A percentile compares a stretch with the other conserved stretches of the same genome.
These are phyloP conservation scores for Pilatotrama ljubarskyi DNA, from an alignment of 768 basidiomycete species.

Conservation along the genomic window DNA sequence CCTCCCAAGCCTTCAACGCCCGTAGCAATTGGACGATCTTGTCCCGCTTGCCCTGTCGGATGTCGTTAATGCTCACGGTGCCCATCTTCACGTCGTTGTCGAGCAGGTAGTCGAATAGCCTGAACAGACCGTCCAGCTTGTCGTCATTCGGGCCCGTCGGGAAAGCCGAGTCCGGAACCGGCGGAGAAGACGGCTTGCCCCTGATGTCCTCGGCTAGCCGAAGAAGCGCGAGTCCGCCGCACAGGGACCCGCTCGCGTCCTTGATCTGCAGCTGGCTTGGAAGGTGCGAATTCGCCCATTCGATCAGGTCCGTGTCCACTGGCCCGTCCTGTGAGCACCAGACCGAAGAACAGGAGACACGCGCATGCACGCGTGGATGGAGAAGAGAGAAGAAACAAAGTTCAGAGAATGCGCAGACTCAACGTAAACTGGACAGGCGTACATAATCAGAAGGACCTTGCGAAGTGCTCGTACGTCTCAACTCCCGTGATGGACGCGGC, in stretches of 20 bases:
- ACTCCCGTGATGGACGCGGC: constrained; percentile 68
- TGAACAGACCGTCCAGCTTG: constrained; percentile 84
- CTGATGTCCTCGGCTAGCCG: constrained; percentile 84
- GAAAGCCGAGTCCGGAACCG: constrained; percentile 80
- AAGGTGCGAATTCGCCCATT: constrained; percentile 89
- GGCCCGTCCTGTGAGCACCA: constrained; percentile 13
- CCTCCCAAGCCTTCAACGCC: constrained; percentile 79
- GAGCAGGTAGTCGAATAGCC: constrained; percentile 88
- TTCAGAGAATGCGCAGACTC: constrained; percentile 12
- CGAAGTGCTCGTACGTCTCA: constrained; percentile 40
- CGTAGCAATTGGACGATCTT: constrained; percentile 80
- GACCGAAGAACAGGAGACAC: constrained; percentile 1
- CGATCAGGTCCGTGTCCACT: constrained; percentile 59
- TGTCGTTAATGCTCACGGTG: constrained; percentile 90
- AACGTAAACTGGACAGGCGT: constrained; percentile 13
- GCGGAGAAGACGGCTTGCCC: constrained; percentile 61
- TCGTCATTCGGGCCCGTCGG: constrained; percentile 67
- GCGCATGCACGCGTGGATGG: constrained; percentile 1
- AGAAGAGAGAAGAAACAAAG: constrained; percentile 3
- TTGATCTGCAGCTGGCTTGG: constrained; percentile 61
- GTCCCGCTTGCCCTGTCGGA: constrained; percentile 77
- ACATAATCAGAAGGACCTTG: constrained; percentile 19
- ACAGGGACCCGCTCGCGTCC: constrained; percentile 45
- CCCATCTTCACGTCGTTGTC: constrained; percentile 93
- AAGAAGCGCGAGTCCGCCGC: constrained; percentile 75